Evolutionary conservation across 2,329 filamentous ascomycete species (phyloP).

Genomic region (Tricladium varicosporioides): DNA sequence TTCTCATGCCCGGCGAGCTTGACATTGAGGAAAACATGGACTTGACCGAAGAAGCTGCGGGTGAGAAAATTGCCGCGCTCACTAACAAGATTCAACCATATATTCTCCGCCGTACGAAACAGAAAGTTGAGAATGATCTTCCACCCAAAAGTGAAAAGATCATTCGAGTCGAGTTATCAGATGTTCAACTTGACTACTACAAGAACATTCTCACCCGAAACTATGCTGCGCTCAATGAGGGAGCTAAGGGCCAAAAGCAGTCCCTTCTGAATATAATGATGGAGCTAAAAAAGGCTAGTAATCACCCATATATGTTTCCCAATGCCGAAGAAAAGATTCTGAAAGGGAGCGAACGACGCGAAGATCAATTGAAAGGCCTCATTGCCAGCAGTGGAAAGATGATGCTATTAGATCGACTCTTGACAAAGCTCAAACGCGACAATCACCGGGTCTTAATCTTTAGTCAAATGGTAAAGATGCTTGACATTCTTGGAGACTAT

Average conservation of each 20-base stretch:
- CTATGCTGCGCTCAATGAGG: conserved; percentile 90
- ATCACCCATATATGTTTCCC: conserved; percentile 97
- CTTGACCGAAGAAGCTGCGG: conserved; percentile 74
- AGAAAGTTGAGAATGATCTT: conserved; percentile 94
- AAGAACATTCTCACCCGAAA: conserved; percentile 98
- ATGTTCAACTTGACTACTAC: conserved; percentile 96
- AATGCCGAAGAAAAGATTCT: conserved; percentile 89
- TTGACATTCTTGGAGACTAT: conserved; percentile 94
- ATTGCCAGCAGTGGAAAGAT: conserved; percentile 99
- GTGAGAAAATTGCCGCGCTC: conserved; percentile 81
- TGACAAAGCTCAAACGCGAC: conserved; percentile 89
- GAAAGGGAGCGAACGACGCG: conserved; percentile 74
- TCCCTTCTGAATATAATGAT: conserved; percentile 98
- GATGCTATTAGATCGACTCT: conserved; percentile 96
- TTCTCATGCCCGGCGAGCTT: conserved; percentile 92
- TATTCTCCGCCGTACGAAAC: conserved; percentile 93
- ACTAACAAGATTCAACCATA: conserved; percentile 87
- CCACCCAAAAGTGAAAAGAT: conserved; percentile 99
- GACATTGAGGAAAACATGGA: conserved; percentile 91
- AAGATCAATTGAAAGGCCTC: conserved; percentile 87
- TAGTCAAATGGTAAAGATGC: conserved; percentile 99
- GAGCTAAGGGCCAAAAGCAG: conserved; percentile 86
- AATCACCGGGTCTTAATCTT: conserved; percentile 96
- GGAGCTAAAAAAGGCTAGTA: conserved; percentile 99
- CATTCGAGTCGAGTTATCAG: conserved; percentile 93